phyloP scores from a whole-genome alignment of 768 basidiomycete genomes.

The Pleurotus cornucopiae region DNA sequence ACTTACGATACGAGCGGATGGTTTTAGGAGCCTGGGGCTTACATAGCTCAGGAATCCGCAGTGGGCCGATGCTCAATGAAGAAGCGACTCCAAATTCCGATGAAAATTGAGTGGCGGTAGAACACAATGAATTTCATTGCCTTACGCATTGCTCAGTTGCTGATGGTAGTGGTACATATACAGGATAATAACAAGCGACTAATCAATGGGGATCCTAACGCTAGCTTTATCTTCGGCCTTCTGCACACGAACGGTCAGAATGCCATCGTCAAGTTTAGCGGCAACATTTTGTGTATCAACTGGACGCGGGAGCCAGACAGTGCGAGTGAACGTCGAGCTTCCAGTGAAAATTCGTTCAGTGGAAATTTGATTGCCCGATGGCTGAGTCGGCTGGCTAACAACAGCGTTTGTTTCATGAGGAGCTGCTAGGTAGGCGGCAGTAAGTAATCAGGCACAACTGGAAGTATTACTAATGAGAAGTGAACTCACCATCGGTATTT shows the following conservation, averaged over 20 bases:
- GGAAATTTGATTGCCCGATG: slow-evolving; percentile 41
- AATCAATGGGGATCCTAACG: slow-evolving; percentile 42
- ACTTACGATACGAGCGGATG: too few species aligned
- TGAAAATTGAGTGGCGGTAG: too few species aligned
- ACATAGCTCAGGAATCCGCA: too few species aligned
- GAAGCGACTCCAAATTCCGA: too few species aligned
- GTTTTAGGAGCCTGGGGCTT: too few species aligned
- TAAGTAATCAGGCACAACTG: not conserved
- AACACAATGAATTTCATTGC: too few species aligned
- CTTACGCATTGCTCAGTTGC: not conserved
- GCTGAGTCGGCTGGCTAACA: slow-evolving; percentile 18
- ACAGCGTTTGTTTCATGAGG: slow-evolving; percentile 13
- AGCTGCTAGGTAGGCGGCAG: not conserved
- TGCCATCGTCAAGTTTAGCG: slow-evolving; percentile 66
- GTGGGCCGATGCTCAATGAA: too few species aligned
- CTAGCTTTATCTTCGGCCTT: slow-evolving; percentile 58
- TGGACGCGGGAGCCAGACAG: slow-evolving; percentile 66
- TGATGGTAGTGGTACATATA: not conserved
- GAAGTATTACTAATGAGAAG: not conserved
- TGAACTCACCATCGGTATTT: slow-evolving; percentile 25
- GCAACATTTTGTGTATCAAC: slow-evolving; percentile 53
- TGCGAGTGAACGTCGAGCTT: slow-evolving; percentile 57
- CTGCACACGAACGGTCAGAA: slow-evolving; percentile 58
- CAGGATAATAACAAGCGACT: slow-evolving; percentile 3
- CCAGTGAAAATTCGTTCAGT: slow-evolving; percentile 58